These are phyloP conservation scores for Aspergillus wentii DNA, from an alignment of 495 filamentous ascomycete species.

Conservation along the genomic window DNA sequence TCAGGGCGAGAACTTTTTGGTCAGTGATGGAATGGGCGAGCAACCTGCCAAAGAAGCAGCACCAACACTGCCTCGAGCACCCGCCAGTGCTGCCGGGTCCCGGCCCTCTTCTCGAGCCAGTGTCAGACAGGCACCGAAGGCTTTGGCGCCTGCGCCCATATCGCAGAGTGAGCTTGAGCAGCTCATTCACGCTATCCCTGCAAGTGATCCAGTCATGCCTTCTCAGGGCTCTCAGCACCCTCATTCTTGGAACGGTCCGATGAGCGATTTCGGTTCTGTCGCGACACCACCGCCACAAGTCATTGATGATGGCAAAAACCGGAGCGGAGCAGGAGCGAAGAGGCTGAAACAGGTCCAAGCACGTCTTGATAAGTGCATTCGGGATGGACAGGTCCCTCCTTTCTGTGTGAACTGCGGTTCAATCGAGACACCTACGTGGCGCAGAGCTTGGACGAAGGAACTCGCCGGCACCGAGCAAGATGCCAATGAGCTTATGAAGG, in stretches of 20 bases:
- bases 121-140: conserved; percentile 31
- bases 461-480: conserved; percentile 55
- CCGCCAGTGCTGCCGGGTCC: conserved; percentile 21
- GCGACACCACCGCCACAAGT: conserved; percentile 26
- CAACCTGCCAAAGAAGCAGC: conserved; percentile 15
- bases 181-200: conserved; percentile 39
- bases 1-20: conserved; percentile 12
- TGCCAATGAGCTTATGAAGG: conserved; percentile 62
- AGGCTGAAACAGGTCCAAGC: conserved; percentile 37
- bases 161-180: conserved; percentile 32
- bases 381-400: conserved; percentile 68
- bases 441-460: conserved; percentile 76
- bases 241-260: conserved; percentile 42
- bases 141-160: conserved; percentile 34
- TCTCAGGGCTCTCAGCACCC: conserved; percentile 33
- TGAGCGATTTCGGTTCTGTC: conserved; percentile 32
- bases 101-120: conserved; percentile 36
- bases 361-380: conserved; percentile 59
- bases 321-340: conserved; percentile 33
- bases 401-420: conserved; percentile 91
- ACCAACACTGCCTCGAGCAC: conserved; percentile 17
- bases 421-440: conserved; percentile 93
- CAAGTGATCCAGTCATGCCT: conserved; percentile 53
- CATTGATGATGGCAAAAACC: conserved; percentile 23
- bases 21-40: conserved; percentile 12